phyloP scores from a whole-genome alignment of 345 rosid species.

The Firmiana major region DNA sequence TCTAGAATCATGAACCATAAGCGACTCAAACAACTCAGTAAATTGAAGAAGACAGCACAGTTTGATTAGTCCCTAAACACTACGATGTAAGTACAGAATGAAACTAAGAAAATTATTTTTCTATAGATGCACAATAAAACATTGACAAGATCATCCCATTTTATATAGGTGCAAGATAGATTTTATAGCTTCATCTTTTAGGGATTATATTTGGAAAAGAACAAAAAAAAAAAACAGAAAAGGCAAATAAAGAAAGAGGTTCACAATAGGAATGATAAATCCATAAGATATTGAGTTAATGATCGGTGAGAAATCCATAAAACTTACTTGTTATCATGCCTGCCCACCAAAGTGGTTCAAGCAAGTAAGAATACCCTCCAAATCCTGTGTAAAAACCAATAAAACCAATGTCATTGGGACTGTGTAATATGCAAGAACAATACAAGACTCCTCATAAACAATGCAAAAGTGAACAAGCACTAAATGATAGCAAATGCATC shows the following conservation, averaged over 20 bases:
- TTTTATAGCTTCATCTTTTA: background rate
- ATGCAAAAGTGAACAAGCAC: background rate
- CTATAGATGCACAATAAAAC: background rate
- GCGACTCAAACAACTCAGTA: conserved; percentile 2
- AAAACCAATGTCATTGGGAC: background rate
- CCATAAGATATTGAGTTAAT: background rate
- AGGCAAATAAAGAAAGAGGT: background rate
- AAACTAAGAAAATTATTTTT: background rate
- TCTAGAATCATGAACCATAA: background rate
- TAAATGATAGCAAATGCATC: background rate
- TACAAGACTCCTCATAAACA: conserved; percentile 21
- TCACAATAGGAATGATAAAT: background rate
- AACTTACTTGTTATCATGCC: conserved; percentile 97
- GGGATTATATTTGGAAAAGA: background rate
- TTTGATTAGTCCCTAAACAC: background rate
- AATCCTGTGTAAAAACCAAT: conserved; percentile 33
- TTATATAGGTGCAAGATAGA: background rate
- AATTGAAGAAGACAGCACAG: background rate
- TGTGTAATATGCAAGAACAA: background rate
- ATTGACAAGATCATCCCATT: background rate
- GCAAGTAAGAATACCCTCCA: conserved; percentile 90
- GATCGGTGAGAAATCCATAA: conserved; percentile 11
- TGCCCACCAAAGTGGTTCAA: conserved; percentile 96
- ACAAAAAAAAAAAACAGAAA: background rate
- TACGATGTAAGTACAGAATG: background rate